Percentiles rank a stretch among this genome's conserved stretches.
Evolutionary conservation across 1,139 yeast genomes (phyloP).

Genomic region (Magnusiomyces sp.): DNA sequence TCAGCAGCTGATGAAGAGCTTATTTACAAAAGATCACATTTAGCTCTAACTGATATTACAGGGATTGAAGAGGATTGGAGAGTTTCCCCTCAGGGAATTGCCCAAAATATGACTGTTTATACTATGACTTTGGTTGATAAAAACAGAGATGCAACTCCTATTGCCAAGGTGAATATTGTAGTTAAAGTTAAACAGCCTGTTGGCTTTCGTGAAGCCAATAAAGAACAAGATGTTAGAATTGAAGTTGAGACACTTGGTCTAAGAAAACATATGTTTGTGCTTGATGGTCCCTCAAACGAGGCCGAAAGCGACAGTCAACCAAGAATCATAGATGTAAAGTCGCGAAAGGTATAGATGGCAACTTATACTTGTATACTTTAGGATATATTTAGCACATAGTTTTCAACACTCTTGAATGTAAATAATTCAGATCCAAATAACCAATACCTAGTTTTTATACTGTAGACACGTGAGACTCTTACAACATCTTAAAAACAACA

Average conservation of each 20-base stretch:
- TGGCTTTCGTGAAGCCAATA: background rate
- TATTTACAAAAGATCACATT: slow-evolving; percentile 10
- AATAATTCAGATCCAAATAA: no score
- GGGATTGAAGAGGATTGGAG: slow-evolving; percentile 16
- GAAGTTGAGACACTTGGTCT: slow-evolving; percentile 10
- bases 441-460: background rate
- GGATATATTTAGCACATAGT: no score
- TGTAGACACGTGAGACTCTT: no score
- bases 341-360: background rate
- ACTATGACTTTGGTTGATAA: slow-evolving; percentile 12
- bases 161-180: slow-evolving; percentile 14
- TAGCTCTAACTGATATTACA: slow-evolving; percentile 11
- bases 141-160: slow-evolving; percentile 7
- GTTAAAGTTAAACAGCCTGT: slow-evolving; percentile 6
- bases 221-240: slow-evolving; percentile 12
- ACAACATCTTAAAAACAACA: no score
- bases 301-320: slow-evolving; percentile 5
- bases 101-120: slow-evolving; percentile 15
- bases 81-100: slow-evolving; percentile 14
- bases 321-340: slow-evolving; percentile 7
- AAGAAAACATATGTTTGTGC: slow-evolving; percentile 6
- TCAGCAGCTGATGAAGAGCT: background rate
- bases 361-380: no score
- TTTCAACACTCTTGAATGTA: no score
- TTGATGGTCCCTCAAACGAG: slow-evolving; percentile 9